Base-by-base conservation (phyloP, 495 filamentous ascomycete species). In the Podospora pseudopauciseta region DNA sequence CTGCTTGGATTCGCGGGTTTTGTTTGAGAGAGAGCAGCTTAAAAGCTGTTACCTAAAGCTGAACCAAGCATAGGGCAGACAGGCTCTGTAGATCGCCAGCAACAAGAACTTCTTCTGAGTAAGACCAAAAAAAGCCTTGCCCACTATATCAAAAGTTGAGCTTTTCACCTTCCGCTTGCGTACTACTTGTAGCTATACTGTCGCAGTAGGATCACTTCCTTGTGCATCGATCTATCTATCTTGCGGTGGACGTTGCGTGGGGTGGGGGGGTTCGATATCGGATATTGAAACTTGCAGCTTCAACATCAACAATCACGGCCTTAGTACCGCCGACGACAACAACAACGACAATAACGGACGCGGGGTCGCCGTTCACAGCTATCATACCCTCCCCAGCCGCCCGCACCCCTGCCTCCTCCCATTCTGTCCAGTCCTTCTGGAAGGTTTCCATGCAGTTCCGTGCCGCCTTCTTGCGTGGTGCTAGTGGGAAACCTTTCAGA, bases 391-490 rank as follows among this genome's bases (percentile, higher is more conserved):
- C 32, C n/a, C 34, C 65, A 65, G 61, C 68, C 30, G 65, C 68
- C 68, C 65, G 62, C 65, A 57, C 65, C 57, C 61, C 65, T 67
- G 61, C 68, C 11, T 27, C 61, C 65, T 67, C 56, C 68, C 11
- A 9, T 7, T 58, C 19, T 32, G 19, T 66, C 30, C 19, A 30
- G 61, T 19, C 20, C 18, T 72, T 72, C 70, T 67, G 20, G 70
- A 72, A 69, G 39, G 26, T 65, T 72, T 72, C 70, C 67, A 67
- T 30, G 64, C 67, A 20, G 53, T 18, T 34, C 65, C 11, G 62
- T 57, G 67, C 64, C 67, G 64, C 54, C 27, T 32, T n/a, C 55
- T 26, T 68, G 66, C 49, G 7, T 20, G 23, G n/a, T 58, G 28
- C 39, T 55, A 44, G 23, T n/a, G 30, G 32, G 68, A 64, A 70